Evolutionary conservation across 345 rosid genomes (phyloP).

Genomic region (Gossypium herbaceum): DNA sequence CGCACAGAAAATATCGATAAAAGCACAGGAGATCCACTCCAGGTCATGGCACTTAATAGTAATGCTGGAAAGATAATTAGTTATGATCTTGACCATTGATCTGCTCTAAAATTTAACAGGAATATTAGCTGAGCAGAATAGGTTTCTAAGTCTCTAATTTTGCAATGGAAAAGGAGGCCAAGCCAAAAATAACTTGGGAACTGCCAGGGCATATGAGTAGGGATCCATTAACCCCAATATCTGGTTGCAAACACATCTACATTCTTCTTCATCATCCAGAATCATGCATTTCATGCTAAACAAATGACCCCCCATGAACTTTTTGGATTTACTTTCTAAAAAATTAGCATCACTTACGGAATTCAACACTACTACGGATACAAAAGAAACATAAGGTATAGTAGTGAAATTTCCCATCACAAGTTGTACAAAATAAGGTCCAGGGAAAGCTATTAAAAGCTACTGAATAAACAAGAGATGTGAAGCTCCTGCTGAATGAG

Average conservation of each 20-base stretch:
- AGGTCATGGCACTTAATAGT: neutral
- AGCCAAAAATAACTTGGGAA: neutral
- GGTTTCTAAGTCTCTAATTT: neutral
- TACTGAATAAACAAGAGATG: conserved; percentile 40
- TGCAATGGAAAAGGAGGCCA: neutral
- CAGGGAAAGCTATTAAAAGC: conserved; percentile 1
- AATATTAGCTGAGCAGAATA: neutral
- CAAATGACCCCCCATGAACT: neutral
- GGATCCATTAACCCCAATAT: neutral
- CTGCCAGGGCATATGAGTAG: neutral
- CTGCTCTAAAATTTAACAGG: neutral
- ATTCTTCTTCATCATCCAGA: neutral
- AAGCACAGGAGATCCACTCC: conserved; percentile 9
- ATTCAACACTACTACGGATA: neutral
- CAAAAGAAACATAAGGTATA: neutral
- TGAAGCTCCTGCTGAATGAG: conserved; percentile 26
- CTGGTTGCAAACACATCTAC: neutral
- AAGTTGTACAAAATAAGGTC: neutral
- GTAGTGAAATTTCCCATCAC: neutral
- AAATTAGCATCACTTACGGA: neutral
- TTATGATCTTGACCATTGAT: neutral
- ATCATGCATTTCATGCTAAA: neutral
- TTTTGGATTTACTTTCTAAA: neutral
- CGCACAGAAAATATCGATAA: neutral
- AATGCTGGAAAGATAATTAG: neutral